These are phyloP conservation scores for Suillus subluteus DNA, from an alignment of 768 basidiomycete genomes.

Conservation along the genomic window DNA sequence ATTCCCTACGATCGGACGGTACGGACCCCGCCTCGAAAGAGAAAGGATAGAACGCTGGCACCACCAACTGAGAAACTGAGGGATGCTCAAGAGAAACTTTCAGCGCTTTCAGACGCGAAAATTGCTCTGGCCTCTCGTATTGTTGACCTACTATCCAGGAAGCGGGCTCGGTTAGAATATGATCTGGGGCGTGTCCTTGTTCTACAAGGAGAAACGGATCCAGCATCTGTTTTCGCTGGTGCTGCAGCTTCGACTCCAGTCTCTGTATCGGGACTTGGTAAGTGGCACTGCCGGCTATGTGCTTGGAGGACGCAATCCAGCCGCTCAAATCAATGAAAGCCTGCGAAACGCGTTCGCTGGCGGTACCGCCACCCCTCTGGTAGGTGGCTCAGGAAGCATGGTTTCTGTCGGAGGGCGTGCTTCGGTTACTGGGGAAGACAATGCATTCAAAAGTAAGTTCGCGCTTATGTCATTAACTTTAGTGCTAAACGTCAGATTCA, in stretches of 20 bases:
- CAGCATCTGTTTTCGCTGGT: constrained; percentile 35
- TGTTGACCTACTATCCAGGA: constrained; percentile 46
- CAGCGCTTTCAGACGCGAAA: constrained; percentile 46
- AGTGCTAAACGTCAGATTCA: constrained; percentile 11
- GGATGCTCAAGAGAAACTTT: constrained; percentile 31
- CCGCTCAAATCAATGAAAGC: constrained; percentile 43
- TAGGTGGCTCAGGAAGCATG: constrained; percentile 10
- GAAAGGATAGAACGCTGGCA: constrained; percentile 35
- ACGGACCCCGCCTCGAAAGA: constrained; percentile 34
- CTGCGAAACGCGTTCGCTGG: constrained; percentile 39
- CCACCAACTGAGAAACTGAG: constrained; percentile 36
- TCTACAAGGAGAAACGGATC: constrained; percentile 47
- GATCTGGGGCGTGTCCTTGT: constrained; percentile 48
- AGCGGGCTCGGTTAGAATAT: constrained; percentile 49
- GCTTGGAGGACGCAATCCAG: constrained; percentile 41
- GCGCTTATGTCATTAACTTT: not conserved
- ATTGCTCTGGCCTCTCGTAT: constrained; percentile 43
- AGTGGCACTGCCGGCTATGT: constrained; percentile 31
- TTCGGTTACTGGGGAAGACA: constrained; percentile 26
- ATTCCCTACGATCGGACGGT: constrained; percentile 39
- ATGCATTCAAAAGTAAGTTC: constrained; percentile 32
- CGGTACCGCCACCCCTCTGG: constrained; percentile 29
- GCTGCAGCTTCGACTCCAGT: constrained; percentile 26
- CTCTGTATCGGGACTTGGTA: constrained; percentile 16
- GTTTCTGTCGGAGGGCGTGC: constrained; percentile 19